Evolutionary conservation across 352 stramenopile species (phyloP).

Genomic region (Globisporangium acanthophoron): DNA sequence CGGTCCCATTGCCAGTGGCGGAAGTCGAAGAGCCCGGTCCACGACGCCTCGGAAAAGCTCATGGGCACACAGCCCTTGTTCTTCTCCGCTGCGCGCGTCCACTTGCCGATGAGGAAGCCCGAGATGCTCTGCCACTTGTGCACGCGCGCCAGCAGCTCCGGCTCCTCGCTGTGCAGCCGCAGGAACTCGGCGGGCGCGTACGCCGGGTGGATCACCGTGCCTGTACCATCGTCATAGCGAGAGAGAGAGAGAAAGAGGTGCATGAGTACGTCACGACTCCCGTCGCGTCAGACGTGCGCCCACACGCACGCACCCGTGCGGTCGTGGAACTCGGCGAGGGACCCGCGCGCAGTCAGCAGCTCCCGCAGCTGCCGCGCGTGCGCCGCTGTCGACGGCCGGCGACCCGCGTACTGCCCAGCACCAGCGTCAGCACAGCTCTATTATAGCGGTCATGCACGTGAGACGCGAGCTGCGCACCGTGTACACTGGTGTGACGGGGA

Average conservation of each 20-base stretch:
- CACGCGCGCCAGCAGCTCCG: slow-evolving; percentile 36
- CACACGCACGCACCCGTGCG: slow-evolving; percentile 56
- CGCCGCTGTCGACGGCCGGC: slow-evolving; percentile 33
- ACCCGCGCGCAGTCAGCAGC: slow-evolving; percentile 25
- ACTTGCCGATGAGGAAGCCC: slow-evolving; percentile 84
- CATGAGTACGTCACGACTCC: too few species aligned
- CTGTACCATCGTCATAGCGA: slow-evolving; percentile 2
- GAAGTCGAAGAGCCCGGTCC: slow-evolving; percentile 93
- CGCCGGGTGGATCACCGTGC: slow-evolving; percentile 79
- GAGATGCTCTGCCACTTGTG: slow-evolving; percentile 89
- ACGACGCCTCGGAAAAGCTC: slow-evolving; percentile 93
- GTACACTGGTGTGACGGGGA: slow-evolving; percentile 68
- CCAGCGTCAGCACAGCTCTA: slow-evolving; percentile 1
- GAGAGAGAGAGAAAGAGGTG: not conserved
- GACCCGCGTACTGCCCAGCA: slow-evolving; percentile 60
- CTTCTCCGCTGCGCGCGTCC: slow-evolving; percentile 40
- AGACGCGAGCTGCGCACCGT: slow-evolving; percentile 31
- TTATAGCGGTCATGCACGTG: too few species aligned
- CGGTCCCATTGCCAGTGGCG: slow-evolving; percentile 78
- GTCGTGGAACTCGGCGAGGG: slow-evolving; percentile 55
- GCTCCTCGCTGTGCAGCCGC: slow-evolving; percentile 66
- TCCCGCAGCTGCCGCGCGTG: slow-evolving; percentile 51
- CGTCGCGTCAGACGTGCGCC: too few species aligned
- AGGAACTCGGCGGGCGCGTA: slow-evolving; percentile 90
- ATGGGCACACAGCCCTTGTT: slow-evolving; percentile 56